phyloP scores from a whole-genome alignment of 495 filamentous ascomycete genomes.

The Penicillium silybi region DNA sequence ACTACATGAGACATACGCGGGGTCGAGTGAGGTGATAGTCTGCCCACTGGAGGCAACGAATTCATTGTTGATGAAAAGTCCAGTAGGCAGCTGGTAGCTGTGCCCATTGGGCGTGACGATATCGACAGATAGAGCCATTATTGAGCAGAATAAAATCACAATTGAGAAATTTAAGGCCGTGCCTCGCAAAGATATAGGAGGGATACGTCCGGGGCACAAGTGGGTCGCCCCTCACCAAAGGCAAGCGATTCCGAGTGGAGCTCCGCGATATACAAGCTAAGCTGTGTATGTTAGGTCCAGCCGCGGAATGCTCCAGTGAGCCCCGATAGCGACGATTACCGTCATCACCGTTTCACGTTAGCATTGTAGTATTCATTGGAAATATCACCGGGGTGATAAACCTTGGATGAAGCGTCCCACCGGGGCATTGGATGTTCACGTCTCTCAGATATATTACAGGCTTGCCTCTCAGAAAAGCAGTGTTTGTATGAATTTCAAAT shows the following conservation, averaged over 20 bases:
- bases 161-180: neutral
- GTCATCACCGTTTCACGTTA: neutral
- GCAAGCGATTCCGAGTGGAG: conserved; percentile 1
- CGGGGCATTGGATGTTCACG: too few relatives aligned
- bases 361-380: neutral
- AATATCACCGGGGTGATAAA: too few relatives aligned
- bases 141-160: neutral
- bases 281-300: conserved; percentile 1
- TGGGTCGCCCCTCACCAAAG: neutral
- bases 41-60: conserved; percentile 72
- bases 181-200: neutral
- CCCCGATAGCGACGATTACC: neutral
- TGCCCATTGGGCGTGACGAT: conserved; percentile 86
- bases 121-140: conserved; percentile 43
- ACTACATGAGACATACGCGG: conserved; percentile 35
- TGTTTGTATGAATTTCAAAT: too few relatives aligned
- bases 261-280: neutral
- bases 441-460: too few relatives aligned
- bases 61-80: conserved; percentile 95
- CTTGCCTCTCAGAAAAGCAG: too few relatives aligned
- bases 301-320: neutral
- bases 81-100: conserved; percentile 72
- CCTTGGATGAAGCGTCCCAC: too few relatives aligned
- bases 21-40: conserved; percentile 75
- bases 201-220: neutral